These are phyloP conservation scores for Geotrichum fermentans DNA, from an alignment of 1,139 yeast species.

Conservation along the genomic window DNA sequence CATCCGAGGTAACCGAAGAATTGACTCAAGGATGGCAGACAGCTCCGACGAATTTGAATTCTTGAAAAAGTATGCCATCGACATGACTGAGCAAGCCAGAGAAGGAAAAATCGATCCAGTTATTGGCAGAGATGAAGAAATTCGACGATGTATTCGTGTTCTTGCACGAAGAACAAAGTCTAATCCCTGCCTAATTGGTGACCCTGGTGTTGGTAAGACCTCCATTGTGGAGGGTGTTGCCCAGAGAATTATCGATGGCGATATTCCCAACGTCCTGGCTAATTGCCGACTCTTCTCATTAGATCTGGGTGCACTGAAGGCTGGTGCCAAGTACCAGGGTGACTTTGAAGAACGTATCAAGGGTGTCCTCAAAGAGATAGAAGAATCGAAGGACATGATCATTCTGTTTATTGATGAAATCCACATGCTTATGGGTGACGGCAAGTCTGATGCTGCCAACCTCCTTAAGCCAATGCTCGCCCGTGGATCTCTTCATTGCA, in stretches of 20 bases:
- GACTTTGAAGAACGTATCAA: slow-evolving; percentile 97
- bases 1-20: slow-evolving; percentile 84
- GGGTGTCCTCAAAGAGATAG: slow-evolving; percentile 91
- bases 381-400: slow-evolving; percentile 78
- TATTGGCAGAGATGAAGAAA: slow-evolving; percentile 97
- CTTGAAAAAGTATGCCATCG: slow-evolving; percentile 81
- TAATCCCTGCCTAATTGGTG: slow-evolving; percentile 94
- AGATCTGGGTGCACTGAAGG: slow-evolving; percentile 92
- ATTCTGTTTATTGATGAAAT: slow-evolving; percentile 92
- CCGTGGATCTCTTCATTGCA: slow-evolving; percentile 91
- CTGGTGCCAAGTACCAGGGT: slow-evolving; percentile 98
- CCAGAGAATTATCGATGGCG: slow-evolving; percentile 91
- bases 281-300: slow-evolving; percentile 77
- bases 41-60: slow-evolving; percentile 81
- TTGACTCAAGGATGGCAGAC: slow-evolving; percentile 92
- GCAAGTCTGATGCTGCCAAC: slow-evolving; percentile 89
- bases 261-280: slow-evolving; percentile 83
- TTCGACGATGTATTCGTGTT: slow-evolving; percentile 88
- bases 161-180: slow-evolving; percentile 94
- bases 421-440: slow-evolving; percentile 99
- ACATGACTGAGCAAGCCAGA: slow-evolving; percentile 87
- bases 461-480: slow-evolving; percentile 95
- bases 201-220: slow-evolving; percentile 99
- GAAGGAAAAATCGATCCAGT: slow-evolving; percentile 96
- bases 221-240: slow-evolving; percentile 98